phyloP scores from a whole-genome alignment of 2,329 filamentous ascomycete species.

The Podosphaera aphanis region DNA sequence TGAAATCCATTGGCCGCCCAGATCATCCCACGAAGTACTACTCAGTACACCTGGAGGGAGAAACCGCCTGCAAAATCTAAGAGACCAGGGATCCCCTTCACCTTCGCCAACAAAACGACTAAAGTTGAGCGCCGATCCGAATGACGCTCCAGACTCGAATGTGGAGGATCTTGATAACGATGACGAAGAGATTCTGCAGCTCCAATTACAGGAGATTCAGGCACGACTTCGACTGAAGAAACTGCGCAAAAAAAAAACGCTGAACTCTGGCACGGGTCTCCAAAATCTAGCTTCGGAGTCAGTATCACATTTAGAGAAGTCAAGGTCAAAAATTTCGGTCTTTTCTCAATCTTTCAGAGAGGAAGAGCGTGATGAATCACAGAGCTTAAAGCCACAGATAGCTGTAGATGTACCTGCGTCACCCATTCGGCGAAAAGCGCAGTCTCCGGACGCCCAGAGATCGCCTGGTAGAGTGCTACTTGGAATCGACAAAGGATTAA shows the following conservation, averaged over 20 bases:
- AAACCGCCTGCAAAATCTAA: conserved; percentile 45
- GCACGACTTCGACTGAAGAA: conserved; percentile 72
- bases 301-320: conserved; percentile 3
- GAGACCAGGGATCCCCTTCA: conserved; percentile 42
- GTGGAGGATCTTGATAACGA: conserved; percentile 22
- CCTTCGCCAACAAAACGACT: conserved; percentile 36
- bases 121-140: conserved; percentile 3
- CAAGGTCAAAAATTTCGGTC: conserved; percentile 5
- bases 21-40: conserved; percentile 40
- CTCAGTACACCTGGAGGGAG: conserved; percentile 55
- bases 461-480: conserved; percentile 63
- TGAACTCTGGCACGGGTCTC: conserved; percentile 13
- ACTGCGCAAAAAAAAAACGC: conserved; percentile 39
- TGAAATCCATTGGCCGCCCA: conserved; percentile 34
- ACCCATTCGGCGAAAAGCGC: conserved; percentile 35
- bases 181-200: conserved; percentile 60
- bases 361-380: conserved; percentile 8
- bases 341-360: conserved; percentile 11
- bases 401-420: conserved; percentile 52
- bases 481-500: conserved; percentile 75
- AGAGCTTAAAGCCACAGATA: conserved; percentile 15
- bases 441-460: conserved; percentile 28
- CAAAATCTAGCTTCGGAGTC: conserved; percentile 7
- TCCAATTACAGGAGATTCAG: conserved; percentile 74
- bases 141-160: not conserved